Base-by-base conservation (phyloP, 306 rosid genomes). In the Sicyos baderoa region DNA sequence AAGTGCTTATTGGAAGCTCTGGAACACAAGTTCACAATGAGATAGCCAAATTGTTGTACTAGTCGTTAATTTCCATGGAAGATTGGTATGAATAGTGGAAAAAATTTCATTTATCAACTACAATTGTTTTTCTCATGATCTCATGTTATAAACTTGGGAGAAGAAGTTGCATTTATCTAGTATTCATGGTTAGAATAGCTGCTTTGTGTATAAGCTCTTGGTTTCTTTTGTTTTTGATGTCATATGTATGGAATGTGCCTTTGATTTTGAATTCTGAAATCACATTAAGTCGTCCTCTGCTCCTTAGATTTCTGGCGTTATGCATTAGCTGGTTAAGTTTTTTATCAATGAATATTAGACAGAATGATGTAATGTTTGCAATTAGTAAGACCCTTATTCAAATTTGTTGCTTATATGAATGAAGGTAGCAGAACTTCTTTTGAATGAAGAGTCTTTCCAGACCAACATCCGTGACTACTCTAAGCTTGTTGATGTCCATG, bases 371-470 rank as follows among this genome's bases (percentile, higher is more conserved):
- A 48, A 45, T 45, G 54, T 65, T 45, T 14, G 21, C 40, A 45
- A 45, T 66, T 58, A 5, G 42, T 15, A 23, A 66, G 71, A n/a
- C 45, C 16, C 37, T 50, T n/a, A 54, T 19, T 74, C 2, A 0
- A 54, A 57, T 55, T 75, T 11, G 27, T 54, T 55, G 54, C 14
- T 21, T 40, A 21, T 47, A 60, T 76, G 68, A 67, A 76, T 75
- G 54, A 63, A 93, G 97, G 96, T 90, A 25, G 89, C 97, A 73
- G 97, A 93, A 77, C 79, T 78, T 65, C 75, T 86, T 45, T 79
- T 86, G 78, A 67, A 65, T 51, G 90, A 88, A 80, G 87, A 86
- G 86, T 86, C 99, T 73, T 88, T 89, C 76, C 83, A 90, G 79
- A 68, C 97, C 25, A 72, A 75, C 68, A 72, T 81, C 70, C 82